Base-by-base conservation (phyloP, 139 green algal species). In the Protoeuglena noctilucae region DNA sequence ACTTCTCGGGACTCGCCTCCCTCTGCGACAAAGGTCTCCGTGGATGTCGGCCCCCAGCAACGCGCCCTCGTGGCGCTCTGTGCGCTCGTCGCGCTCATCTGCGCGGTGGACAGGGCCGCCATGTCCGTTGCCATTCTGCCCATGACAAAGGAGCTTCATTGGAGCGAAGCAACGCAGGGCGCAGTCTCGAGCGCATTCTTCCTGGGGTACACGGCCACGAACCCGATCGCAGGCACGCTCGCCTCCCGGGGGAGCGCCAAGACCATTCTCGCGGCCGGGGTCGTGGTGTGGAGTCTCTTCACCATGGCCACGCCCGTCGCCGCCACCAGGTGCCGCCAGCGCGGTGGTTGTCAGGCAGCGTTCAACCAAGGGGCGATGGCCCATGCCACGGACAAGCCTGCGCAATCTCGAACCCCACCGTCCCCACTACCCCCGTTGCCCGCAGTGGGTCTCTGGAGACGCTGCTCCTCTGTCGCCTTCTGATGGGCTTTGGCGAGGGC, bases 401-500 rank as follows among this genome's bases (percentile, higher is more conserved):
- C 34, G 34, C 34, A 43, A 7, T 43, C 34, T 12, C 9, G 9
- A 12, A 7, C 34, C 34, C 7, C 9, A 12, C 7, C 9, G 12
- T 12, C 34, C 34, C 34, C 9, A 7, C 34, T 12, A 43, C 34
- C 34, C 34, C 9, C 12, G 9, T 43, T 12, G 34, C 9, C 34
- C 34, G 9, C 9, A 7, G 34, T 43, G 7, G 9, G 9, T 19
- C 34, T 43, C 34, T 12, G 34, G 9, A 43, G 34, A 12, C 54
- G 39, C 56, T 76, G 3, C 34, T 76, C 58, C 56, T 2, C 28
- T 64, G 23, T 34, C 60, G 75, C 0, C 63, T 67, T 0, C 23
- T 68, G 4, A 92, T 89, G 80, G 81, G 81, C 1, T 56, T 81
- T 4, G 78, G 79, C 16, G 83, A 89, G 66, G 82, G 82, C n/a